Evolutionary conservation across 495 filamentous ascomycete species (phyloP).

Genomic region (Penicillium subrubescens): DNA sequence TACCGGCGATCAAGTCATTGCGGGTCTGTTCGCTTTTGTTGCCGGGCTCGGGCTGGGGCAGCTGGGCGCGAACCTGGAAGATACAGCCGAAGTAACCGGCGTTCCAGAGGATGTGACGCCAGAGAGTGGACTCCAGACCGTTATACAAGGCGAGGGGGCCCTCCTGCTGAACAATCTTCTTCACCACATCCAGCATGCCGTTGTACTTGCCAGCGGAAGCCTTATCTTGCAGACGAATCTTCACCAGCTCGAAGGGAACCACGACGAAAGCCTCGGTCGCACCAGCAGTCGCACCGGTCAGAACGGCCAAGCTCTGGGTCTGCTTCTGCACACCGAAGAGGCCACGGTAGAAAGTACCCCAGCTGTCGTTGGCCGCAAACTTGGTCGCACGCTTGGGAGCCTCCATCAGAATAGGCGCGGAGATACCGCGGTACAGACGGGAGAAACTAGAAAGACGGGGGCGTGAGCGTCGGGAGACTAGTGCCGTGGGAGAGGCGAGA

Average conservation of each 20-base stretch:
- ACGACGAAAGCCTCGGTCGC: constrained; percentile 96
- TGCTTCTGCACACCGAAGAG: constrained; percentile 82
- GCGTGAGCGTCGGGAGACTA: constrained; percentile 11
- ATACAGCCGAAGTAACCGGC: constrained; percentile 98
- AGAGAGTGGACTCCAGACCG: constrained; percentile 92
- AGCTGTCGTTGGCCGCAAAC: constrained; percentile 97
- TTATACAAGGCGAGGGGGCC: constrained; percentile 91
- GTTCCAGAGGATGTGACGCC: constrained; percentile 98
- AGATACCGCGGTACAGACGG: constrained; percentile 92
- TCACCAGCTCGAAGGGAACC: constrained; percentile 92
- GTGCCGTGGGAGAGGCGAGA: neutral
- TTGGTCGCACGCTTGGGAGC: constrained; percentile 98
- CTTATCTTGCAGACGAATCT: constrained; percentile 95
- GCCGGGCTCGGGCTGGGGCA: constrained; percentile 68
- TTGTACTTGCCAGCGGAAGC: constrained; percentile 93
- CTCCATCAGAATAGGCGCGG: constrained; percentile 96
- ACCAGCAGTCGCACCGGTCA: constrained; percentile 92
- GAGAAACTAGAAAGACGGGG: constrained; percentile 60
- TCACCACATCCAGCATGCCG: constrained; percentile 87
- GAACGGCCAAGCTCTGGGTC: constrained; percentile 83
- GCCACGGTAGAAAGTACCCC: constrained; percentile 88
- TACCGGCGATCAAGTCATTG: constrained; percentile 86
- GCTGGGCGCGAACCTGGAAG: constrained; percentile 83
- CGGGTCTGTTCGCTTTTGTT: constrained; percentile 78
- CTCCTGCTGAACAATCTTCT: constrained; percentile 81